Conservation (phyloP, 495 filamentous ascomycete genomes). For the Xylaria curta region DNA sequence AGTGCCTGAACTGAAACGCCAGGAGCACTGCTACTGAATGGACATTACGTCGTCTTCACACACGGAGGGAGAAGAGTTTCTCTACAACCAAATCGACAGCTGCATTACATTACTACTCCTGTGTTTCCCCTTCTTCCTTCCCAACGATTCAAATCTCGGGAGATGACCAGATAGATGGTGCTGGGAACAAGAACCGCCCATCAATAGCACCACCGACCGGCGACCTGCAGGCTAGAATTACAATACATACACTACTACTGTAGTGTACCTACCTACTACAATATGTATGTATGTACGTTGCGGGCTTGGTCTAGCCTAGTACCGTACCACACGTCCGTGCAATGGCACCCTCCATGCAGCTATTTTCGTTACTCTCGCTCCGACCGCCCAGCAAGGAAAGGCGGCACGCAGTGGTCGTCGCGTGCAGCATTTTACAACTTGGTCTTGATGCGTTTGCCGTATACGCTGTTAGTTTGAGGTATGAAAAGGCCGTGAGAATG, state of each 20-base stretch:
- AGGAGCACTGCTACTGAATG: neutral
- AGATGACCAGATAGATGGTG: neutral
- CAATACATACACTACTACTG: neutral
- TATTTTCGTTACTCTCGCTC: slow-evolving; percentile 11
- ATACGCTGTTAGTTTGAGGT: neutral
- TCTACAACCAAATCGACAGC: neutral
- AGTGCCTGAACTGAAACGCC: slow-evolving; percentile 24
- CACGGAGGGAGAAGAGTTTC: neutral
- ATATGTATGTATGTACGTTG: too few species aligned
- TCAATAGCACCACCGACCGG: neutral
- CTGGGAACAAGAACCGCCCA: neutral
- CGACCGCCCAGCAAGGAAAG: slow-evolving; percentile 19
- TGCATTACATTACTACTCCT: neutral
- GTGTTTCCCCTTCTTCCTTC: neutral
- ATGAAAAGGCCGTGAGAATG: neutral
- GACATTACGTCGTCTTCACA: neutral
- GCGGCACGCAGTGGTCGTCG: slow-evolving; percentile 1
- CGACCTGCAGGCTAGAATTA: neutral
- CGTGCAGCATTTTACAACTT: neutral
- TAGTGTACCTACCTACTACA: too few species aligned
- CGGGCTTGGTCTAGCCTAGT: neutral
- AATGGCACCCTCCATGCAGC: slow-evolving; percentile 22
- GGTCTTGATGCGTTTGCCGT: neutral
- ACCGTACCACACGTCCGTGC: slow-evolving; percentile 5
- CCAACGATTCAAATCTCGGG: neutral